Conservation (phyloP, 2,329 filamentous ascomycete species). For the Stagonosporopsis rhizophila region DNA sequence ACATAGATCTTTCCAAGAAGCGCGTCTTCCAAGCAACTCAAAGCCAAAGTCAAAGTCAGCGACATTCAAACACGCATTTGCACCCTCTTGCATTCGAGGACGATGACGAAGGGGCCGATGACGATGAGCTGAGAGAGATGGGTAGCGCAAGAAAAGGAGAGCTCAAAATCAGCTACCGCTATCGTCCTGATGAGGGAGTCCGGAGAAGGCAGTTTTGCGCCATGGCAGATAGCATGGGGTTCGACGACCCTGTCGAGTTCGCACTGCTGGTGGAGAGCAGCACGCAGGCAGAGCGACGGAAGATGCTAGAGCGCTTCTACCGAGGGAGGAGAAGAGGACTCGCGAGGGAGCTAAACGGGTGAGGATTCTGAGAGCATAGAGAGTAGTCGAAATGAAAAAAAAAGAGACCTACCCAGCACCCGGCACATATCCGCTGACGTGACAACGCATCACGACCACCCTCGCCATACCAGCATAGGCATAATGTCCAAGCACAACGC, state of each 20-base stretch:
- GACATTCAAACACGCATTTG: slow-evolving; percentile 17
- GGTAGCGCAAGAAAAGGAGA: slow-evolving; percentile 33
- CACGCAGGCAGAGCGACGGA: slow-evolving; percentile 82
- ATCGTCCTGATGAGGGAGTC: slow-evolving; percentile 77
- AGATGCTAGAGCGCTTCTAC: slow-evolving; percentile 84
- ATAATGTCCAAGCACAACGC: too few relatives aligned
- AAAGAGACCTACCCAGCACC: too few relatives aligned
- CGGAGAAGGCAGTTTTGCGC: slow-evolving; percentile 85
- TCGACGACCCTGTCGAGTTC: slow-evolving; percentile 79
- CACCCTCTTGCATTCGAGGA: slow-evolving; percentile 10
- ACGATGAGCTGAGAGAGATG: slow-evolving; percentile 20
- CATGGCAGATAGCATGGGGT: slow-evolving; percentile 84
- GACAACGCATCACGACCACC: too few relatives aligned
- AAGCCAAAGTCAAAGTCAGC: slow-evolving; percentile 43
- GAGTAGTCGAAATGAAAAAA: too few relatives aligned
- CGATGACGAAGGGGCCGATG: slow-evolving; percentile 23
- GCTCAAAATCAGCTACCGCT: slow-evolving; percentile 63
- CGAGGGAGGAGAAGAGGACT: slow-evolving; percentile 64
- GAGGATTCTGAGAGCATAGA: too few relatives aligned
- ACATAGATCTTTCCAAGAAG: slow-evolving; percentile 59
- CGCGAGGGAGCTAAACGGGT: neutral
- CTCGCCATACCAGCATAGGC: too few relatives aligned
- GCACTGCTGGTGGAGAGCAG: slow-evolving; percentile 88
- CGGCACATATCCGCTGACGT: too few relatives aligned
- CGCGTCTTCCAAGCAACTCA: slow-evolving; percentile 65